These are phyloP conservation scores for Gentiana macrophylla DNA, from an alignment of 257 asterid genomes.

Conservation along the genomic window DNA sequence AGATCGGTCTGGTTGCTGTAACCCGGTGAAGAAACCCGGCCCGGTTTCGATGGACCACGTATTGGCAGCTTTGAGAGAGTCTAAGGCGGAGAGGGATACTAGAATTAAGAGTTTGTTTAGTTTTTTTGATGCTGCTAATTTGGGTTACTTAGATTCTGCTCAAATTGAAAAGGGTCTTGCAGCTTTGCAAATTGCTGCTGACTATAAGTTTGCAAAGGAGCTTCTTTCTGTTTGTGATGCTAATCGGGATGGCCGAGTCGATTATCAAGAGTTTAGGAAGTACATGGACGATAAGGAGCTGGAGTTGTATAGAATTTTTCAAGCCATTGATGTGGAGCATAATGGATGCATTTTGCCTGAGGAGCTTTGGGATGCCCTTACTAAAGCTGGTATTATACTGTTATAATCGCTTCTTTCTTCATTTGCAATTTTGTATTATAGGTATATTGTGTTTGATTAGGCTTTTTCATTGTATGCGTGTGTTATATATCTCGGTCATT, in stretches of 20 bases:
- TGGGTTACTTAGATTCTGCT: constrained; percentile 62
- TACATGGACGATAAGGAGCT: constrained; percentile 98
- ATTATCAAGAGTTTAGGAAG: constrained; percentile 81
- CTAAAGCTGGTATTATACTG: constrained; percentile 46
- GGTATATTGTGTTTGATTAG: no score
- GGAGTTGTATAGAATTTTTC: constrained; percentile 83
- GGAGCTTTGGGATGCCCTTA: constrained; percentile 97
- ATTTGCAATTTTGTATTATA: background rate
- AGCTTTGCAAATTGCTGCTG: constrained; percentile 86
- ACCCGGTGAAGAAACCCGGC: constrained; percentile 76
- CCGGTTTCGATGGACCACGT: constrained; percentile 87
- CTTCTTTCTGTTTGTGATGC: constrained; percentile 72
- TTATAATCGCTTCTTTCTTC: constrained; percentile 2
- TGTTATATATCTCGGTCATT: no score
- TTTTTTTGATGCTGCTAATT: constrained; percentile 63
- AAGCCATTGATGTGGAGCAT: constrained; percentile 93
- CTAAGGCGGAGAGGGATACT: constrained; percentile 68
- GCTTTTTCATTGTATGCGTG: no score
- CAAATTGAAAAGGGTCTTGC: constrained; percentile 79
- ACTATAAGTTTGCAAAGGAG: constrained; percentile 95
- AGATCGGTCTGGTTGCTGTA: constrained; percentile 54
- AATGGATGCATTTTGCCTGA: constrained; percentile 93
- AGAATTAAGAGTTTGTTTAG: constrained; percentile 65
- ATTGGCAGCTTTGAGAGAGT: constrained; percentile 67
- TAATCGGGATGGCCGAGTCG: constrained; percentile 89